Evolutionary conservation across 2,329 filamentous ascomycete species (phyloP).

Genomic region (Colletotrichum siamense): DNA sequence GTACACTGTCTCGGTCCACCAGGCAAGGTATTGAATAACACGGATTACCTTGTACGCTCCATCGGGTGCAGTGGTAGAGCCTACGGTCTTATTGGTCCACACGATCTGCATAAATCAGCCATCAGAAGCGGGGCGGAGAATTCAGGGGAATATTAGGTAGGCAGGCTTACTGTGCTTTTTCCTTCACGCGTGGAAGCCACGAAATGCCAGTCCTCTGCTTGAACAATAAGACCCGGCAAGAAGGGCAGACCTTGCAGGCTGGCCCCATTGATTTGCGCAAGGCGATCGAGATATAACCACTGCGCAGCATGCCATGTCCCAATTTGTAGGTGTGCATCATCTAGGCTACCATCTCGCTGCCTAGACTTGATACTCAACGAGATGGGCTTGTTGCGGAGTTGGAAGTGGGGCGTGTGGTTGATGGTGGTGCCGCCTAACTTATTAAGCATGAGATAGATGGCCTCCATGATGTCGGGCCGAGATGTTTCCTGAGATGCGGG

Average conservation of each 20-base stretch:
- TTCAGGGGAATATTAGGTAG: too few species aligned
- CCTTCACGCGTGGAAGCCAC: background rate
- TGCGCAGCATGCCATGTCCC: constrained; percentile 27
- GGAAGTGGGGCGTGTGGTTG: constrained; percentile 24
- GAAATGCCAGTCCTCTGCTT: background rate
- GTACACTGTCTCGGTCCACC: background rate
- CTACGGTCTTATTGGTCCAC: background rate
- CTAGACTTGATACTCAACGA: constrained; percentile 26
- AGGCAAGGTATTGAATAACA: background rate
- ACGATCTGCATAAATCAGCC: background rate
- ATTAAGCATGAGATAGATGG: background rate
- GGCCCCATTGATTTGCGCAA: background rate
- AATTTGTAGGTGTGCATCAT: constrained; percentile 22
- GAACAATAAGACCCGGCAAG: background rate
- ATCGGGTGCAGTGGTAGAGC: background rate
- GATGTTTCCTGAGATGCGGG: background rate
- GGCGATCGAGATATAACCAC: background rate
- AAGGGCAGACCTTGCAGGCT: background rate
- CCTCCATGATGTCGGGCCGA: background rate
- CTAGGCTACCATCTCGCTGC: constrained; percentile 19
- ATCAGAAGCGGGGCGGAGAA: too few species aligned
- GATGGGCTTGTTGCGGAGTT: constrained; percentile 18
- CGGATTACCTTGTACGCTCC: background rate
- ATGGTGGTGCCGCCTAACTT: background rate
- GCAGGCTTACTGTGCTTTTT: background rate